These are phyloP conservation scores for Ophiostoma tasmaniense DNA, from an alignment of 2,329 filamentous ascomycete species.

Conservation along the genomic window DNA sequence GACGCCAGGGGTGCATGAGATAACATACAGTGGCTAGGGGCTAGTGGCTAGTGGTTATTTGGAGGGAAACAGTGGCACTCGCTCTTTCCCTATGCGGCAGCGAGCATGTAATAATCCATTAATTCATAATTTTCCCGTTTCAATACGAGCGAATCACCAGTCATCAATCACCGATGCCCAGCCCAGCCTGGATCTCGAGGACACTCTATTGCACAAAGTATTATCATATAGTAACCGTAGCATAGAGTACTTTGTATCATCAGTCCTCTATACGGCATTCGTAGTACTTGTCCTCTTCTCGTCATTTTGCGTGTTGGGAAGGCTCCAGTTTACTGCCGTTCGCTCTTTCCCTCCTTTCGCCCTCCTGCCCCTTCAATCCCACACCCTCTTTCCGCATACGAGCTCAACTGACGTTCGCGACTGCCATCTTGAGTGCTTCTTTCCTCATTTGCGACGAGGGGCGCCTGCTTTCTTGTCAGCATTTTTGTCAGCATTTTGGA, in stretches of 20 bases:
- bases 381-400: neutral
- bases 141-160: conserved; percentile 4
- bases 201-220: neutral
- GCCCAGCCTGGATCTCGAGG: neutral
- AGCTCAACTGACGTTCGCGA: neutral
- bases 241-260: neutral
- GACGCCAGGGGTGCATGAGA: conserved; percentile 4
- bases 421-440: neutral
- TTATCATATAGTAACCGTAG: neutral
- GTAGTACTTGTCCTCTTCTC: neutral
- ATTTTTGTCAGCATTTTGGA: neutral
- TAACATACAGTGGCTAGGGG: neutral
- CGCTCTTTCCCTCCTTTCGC: neutral
- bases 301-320: neutral
- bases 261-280: neutral
- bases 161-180: neutral
- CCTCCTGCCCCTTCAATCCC: neutral
- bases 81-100: neutral
- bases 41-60: neutral
- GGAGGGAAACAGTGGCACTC: neutral
- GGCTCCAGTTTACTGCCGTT: conserved; percentile 1
- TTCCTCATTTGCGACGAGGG: neutral
- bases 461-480: neutral
- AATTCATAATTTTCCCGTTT: neutral
- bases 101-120: neutral